Evolutionary conservation across 306 rosid genomes (phyloP).

Genomic region (Sechiopsis laciniata): DNA sequence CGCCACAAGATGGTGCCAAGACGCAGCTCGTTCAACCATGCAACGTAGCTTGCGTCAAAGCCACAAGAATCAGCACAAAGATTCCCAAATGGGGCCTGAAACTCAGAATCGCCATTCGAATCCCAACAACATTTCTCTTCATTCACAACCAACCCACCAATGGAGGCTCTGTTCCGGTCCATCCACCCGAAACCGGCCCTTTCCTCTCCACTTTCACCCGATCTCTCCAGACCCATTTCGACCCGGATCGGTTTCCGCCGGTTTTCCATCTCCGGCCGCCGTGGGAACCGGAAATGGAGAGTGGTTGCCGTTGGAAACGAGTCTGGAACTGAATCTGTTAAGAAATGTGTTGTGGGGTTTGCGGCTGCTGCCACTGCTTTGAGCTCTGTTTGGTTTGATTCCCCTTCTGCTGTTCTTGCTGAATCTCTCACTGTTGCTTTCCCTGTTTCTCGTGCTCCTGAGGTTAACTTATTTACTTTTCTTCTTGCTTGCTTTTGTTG

Average conservation of each 20-base stretch:
- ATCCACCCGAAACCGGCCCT: conserved; percentile 32
- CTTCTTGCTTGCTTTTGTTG: background rate
- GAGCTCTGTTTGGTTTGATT: conserved; percentile 40
- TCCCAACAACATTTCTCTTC: background rate
- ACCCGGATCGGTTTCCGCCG: conserved; percentile 24
- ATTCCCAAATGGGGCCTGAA: conserved; percentile 24
- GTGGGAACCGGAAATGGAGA: conserved; percentile 28
- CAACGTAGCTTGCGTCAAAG: conserved; percentile 11
- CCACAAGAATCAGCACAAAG: conserved; percentile 28
- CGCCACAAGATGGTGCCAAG: background rate
- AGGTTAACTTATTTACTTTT: conserved; percentile 36
- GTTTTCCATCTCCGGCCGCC: conserved; percentile 27
- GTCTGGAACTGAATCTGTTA: conserved; percentile 22
- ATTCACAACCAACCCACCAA: conserved; percentile 11
- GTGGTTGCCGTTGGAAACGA: conserved; percentile 15
- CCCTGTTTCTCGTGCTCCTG: conserved; percentile 84
- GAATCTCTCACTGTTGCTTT: conserved; percentile 93
- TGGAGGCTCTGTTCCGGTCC: conserved; percentile 39
- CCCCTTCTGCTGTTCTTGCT: conserved; percentile 46
- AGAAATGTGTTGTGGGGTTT: conserved; percentile 43
- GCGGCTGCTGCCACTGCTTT: conserved; percentile 58
- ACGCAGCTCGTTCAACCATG: too few species aligned
- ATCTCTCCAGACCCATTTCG: conserved; percentile 26
- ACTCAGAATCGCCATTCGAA: background rate
- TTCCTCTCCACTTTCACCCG: conserved; percentile 23